Evolutionary conservation across 257 asterid species (phyloP).

Genomic region (Petrea volubilis): DNA sequence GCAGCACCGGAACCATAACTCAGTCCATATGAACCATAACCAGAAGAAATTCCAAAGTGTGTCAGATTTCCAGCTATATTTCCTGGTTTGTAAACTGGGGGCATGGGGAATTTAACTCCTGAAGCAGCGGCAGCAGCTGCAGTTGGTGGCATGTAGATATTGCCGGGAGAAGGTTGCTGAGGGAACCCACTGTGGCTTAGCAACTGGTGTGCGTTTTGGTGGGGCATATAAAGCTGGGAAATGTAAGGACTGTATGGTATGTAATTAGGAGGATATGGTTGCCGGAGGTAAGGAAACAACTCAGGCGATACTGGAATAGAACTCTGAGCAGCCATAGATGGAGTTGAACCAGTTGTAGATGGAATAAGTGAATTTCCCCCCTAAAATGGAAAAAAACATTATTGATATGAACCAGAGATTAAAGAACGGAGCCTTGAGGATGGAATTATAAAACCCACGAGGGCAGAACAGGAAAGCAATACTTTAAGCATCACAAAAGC

Average conservation of each 20-base stretch:
- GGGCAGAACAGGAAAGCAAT: neutral
- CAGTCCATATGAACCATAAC: conserved; percentile 42
- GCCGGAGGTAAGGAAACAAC: conserved; percentile 45
- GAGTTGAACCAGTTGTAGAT: conserved; percentile 38
- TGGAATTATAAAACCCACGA: neutral
- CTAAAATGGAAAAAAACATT: conserved; percentile 28
- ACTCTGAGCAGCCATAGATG: conserved; percentile 36
- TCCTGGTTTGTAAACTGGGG: conserved; percentile 45
- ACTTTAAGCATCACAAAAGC: neutral
- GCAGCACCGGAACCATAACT: conserved; percentile 41
- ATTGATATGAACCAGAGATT: neutral
- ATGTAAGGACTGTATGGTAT: conserved; percentile 53
- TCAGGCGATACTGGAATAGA: conserved; percentile 49
- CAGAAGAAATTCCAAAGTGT: conserved; percentile 50
- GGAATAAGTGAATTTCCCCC: conserved; percentile 41
- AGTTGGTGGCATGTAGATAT: conserved; percentile 46
- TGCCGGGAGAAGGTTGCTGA: conserved; percentile 51
- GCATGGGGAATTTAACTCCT: conserved; percentile 46
- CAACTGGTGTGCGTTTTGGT: conserved; percentile 47
- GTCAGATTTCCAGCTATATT: conserved; percentile 36
- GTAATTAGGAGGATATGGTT: conserved; percentile 61
- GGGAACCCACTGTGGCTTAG: conserved; percentile 53
- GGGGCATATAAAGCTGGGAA: conserved; percentile 54
- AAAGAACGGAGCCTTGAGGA: neutral
- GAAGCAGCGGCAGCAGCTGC: conserved; percentile 37